Base-by-base conservation (phyloP, 148 eudicot species). In the Amaranthus palmeri region DNA sequence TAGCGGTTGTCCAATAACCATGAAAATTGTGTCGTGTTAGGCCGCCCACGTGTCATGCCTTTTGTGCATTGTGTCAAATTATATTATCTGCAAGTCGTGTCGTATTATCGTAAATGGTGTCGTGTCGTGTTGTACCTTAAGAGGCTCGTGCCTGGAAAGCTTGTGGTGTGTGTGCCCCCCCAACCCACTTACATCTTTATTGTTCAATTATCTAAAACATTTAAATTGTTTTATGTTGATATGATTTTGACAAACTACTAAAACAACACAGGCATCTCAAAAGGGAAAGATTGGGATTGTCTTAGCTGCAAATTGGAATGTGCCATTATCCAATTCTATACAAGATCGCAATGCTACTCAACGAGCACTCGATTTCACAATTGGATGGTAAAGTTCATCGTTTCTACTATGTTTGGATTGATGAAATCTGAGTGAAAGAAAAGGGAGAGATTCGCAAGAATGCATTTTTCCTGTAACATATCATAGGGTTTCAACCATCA, bases 331-430 rank as follows among this genome's bases (percentile, higher is more conserved):
- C 54, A 17, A 60, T 41, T 56, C 50, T 0, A 6, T 8, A 36
- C 69, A 49, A 13, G 17, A 80, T 57, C 77, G 17, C 60, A 48
- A 66, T 68, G 86, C 86, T 43, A 73, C 84, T 11, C 47, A 8
- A 36, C 64, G 87, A 50, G 71, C 82, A 12, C 63, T 84, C 44
- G 82, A 84, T 72, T 84, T 84, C 72, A 60, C 67, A 74, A 62
- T 77, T 10, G 87, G 87, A 76, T 84, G 87, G 87, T 81, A 44
- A 75, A 68, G 8, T 17, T 51, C n/a, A 41, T 7, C 14, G 4
- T 44, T 10, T 43, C 43, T 45, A 64, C 50, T 12, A 64, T 8
- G 13, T 9, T 54, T 9, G 56, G 12, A 53, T 7, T 7, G 56
- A 53, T 53, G 56, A 53, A 10, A 9, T 53, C 13, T 3, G 56